Evolutionary conservation across 352 stramenopile genomes (phyloP).

Genomic region (Phytophthora idaei): DNA sequence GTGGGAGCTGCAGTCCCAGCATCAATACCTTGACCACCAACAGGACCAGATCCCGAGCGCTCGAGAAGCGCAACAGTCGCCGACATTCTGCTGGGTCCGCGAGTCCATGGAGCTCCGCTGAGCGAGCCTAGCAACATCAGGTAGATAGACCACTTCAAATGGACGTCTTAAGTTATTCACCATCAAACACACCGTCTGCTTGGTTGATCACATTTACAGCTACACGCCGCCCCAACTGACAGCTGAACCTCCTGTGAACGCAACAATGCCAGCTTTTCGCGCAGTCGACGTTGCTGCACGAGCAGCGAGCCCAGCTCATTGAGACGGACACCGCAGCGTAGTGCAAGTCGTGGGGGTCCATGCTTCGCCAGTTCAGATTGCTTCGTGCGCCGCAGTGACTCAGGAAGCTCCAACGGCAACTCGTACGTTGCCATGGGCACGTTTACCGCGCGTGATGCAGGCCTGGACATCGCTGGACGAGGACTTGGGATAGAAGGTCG

Average conservation of each 20-base stretch:
- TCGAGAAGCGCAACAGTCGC: constrained; percentile 34
- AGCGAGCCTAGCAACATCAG: constrained; percentile 14
- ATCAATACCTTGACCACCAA: constrained; percentile 26
- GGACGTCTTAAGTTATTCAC: constrained; percentile 53
- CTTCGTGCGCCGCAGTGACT: constrained; percentile 47
- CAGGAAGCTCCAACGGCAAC: constrained; percentile 64
- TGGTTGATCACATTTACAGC: background rate
- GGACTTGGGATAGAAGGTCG: constrained; percentile 9
- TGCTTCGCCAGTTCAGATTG: constrained; percentile 48
- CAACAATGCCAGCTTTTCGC: constrained; percentile 44
- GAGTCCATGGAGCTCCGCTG: constrained; percentile 39
- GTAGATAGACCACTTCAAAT: constrained; percentile 32
- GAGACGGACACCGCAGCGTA: constrained; percentile 61
- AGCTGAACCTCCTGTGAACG: constrained; percentile 55
- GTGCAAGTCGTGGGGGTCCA: constrained; percentile 54
- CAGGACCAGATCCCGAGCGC: constrained; percentile 29
- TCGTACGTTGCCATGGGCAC: constrained; percentile 71
- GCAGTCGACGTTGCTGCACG: constrained; percentile 46
- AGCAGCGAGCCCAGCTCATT: constrained; percentile 51
- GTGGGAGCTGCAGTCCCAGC: constrained; percentile 31
- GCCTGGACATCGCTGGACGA: constrained; percentile 5
- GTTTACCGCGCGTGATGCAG: constrained; percentile 2
- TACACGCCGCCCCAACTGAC: constrained; percentile 41
- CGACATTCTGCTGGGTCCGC: constrained; percentile 41
- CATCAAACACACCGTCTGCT: background rate